Base-by-base conservation (phyloP, 768 basidiomycete genomes). In the Cystofilobasidium bisporidii region DNA sequence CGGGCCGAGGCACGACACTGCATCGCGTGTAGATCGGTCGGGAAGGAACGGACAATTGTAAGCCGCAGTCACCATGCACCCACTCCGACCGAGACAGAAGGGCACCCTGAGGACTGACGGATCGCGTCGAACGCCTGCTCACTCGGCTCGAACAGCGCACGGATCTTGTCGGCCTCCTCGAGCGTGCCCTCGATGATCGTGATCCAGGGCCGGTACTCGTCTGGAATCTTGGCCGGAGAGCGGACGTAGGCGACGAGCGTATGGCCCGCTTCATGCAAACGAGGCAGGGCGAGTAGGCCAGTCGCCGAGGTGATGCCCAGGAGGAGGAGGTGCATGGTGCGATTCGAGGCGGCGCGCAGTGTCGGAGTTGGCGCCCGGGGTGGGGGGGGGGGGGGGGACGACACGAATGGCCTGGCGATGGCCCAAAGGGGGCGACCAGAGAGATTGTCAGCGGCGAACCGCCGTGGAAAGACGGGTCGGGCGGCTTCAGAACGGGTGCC, bases 1-100 rank as follows among this genome's bases (percentile, higher is more conserved):
- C 28, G 50, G 50, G 4, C 50, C 50, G 20, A 53, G 50, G 50
- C 8, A 53, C 50, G 50, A 53, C n/a, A 53, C 50, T 53, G 50
- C 40, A 17, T 41, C 9, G 50, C 24, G n/a, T 3, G 50, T 5
- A 24, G 50, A 36, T 36, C 36, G 36, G 36, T 12, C 5, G 6
- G 36, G 5, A 36, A 5, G 36, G 36, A 6, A 5, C 36, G 36
- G 36, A 36, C n/a, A n/a, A n/a, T n/a, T 36, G 36, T 36, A 5
- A 36, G 36, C 36, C 36, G 36, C 36, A 36, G 6, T 36, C 36
- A 36, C 36, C 12, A 12, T 12, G 5, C 36, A 36, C 5, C n/a
- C n/a, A n/a, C n/a, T n/a, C n/a, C n/a, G n/a, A n/a, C n/a, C n/a
- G n/a, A n/a, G n/a, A n/a, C n/a, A n/a, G n/a, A n/a, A n/a, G n/a